phyloP scores from a whole-genome alignment of 768 basidiomycete species.

The Lentinula guzmanii region DNA sequence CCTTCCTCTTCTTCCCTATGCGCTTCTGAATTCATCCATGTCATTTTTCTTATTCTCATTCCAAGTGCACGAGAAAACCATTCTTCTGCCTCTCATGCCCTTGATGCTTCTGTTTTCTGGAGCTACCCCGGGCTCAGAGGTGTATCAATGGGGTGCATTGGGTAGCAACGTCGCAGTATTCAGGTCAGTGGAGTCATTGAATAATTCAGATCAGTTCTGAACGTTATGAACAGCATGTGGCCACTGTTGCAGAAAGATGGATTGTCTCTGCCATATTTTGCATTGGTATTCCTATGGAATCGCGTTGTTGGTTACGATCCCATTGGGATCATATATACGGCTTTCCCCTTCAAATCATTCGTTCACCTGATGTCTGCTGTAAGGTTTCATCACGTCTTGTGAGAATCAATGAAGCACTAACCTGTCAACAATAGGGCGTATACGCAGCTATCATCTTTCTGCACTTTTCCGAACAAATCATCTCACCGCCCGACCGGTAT shows the following conservation, averaged over 20 bases:
- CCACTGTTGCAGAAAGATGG: slow-evolving; percentile 80
- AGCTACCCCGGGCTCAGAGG: slow-evolving; percentile 44
- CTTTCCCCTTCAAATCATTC: slow-evolving; percentile 29
- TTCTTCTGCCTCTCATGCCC: slow-evolving; percentile 81
- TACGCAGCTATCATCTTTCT: slow-evolving; percentile 51
- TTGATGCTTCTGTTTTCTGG: slow-evolving; percentile 69
- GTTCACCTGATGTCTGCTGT: slow-evolving; percentile 52
- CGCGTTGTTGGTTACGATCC: slow-evolving; percentile 75
- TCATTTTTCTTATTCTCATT: slow-evolving; percentile 97
- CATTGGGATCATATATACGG: slow-evolving; percentile 29
- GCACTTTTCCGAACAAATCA: slow-evolving; percentile 57
- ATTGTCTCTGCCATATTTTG: slow-evolving; percentile 67
- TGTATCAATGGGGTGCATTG: slow-evolving; percentile 66
- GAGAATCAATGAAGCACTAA: slow-evolving; percentile 3
- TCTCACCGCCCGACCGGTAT: slow-evolving; percentile 66
- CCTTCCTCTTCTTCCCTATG: slow-evolving; percentile 69
- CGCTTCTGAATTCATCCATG: slow-evolving; percentile 74
- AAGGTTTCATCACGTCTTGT: slow-evolving; percentile 13
- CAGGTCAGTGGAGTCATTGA: slow-evolving; percentile 47
- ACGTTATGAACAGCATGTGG: slow-evolving; percentile 67
- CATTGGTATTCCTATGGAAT: slow-evolving; percentile 74
- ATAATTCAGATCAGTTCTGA: not conserved
- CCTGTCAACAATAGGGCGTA: slow-evolving; percentile 31
- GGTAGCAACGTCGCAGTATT: slow-evolving; percentile 84
- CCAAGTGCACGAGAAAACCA: slow-evolving; percentile 94